phyloP scores from a whole-genome alignment of 805 yeast genomes.

The Candida chilensis region DNA sequence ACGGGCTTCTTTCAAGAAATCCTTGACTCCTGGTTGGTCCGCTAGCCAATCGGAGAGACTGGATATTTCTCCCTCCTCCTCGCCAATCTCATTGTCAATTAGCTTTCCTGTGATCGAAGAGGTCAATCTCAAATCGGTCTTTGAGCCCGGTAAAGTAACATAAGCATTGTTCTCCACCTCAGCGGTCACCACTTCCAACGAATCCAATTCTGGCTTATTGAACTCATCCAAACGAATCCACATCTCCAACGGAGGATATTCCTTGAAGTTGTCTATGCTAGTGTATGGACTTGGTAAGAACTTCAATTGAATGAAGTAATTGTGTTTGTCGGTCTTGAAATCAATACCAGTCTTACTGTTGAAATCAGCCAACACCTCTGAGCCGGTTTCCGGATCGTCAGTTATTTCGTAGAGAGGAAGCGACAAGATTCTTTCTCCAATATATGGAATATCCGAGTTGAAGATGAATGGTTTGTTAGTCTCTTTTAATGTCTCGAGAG shows the following conservation, averaged over 20 bases:
- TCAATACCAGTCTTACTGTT: background rate
- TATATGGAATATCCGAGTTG: constrained; percentile 21
- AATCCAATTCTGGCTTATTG: constrained; percentile 24
- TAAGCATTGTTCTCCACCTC: constrained; percentile 32
- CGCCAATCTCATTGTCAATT: constrained; percentile 8
- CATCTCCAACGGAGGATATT: constrained; percentile 46
- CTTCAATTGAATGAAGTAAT: constrained; percentile 31
- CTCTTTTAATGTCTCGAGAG: background rate
- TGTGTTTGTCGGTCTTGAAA: constrained; percentile 10
- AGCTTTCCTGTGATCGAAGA: constrained; percentile 23
- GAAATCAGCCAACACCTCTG: constrained; percentile 3
- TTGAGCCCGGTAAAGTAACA: constrained; percentile 29
- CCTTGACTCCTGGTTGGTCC: constrained; percentile 31
- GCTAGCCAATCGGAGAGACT: constrained; percentile 2
- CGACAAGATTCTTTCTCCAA: constrained; percentile 19
- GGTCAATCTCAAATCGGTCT: constrained; percentile 35
- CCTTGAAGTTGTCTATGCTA: constrained; percentile 10
- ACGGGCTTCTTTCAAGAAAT: constrained; percentile 25
- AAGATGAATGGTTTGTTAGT: constrained; percentile 11
- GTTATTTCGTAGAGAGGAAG: constrained; percentile 17
- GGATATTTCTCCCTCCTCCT: background rate
- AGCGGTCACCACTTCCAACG: constrained; percentile 31
- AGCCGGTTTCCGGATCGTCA: constrained; percentile 12
- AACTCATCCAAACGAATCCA: constrained; percentile 36
- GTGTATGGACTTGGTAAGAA: constrained; percentile 34